Conservation (phyloP, 2,329 filamentous ascomycete genomes). For the Diaporthe ilicicola region DNA sequence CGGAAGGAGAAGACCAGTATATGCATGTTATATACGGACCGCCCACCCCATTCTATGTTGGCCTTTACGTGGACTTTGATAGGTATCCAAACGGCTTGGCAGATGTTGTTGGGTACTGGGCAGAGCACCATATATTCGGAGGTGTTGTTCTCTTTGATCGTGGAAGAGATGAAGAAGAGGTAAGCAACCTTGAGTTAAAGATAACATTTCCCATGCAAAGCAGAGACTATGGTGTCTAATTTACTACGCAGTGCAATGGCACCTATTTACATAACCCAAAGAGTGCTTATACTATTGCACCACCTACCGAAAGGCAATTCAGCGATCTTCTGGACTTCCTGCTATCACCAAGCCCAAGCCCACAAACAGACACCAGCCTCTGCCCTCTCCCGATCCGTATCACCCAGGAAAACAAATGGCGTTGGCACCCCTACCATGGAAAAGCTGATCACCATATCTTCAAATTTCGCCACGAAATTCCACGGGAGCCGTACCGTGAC, state of each 20-base stretch:
- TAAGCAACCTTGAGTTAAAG: neutral
- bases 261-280: neutral
- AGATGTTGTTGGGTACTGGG: constrained; percentile 43
- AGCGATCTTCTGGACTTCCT: constrained; percentile 7
- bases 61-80: constrained; percentile 39
- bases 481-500: neutral
- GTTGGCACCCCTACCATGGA: neutral
- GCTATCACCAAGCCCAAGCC: neutral
- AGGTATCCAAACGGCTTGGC: constrained; percentile 43
- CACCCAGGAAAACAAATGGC: constrained; percentile 17
- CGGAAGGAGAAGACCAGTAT: constrained; percentile 35
- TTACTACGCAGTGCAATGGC: constrained; percentile 9
- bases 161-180: constrained; percentile 13
- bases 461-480: constrained; percentile 10
- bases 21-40: constrained; percentile 16
- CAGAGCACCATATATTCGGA: constrained; percentile 40
- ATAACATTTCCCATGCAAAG: neutral
- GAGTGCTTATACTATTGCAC: neutral
- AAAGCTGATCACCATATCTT: constrained; percentile 1
- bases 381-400: constrained; percentile 11
- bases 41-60: constrained; percentile 42
- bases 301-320: constrained; percentile 17
- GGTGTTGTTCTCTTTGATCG: constrained; percentile 38
- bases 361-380: neutral
- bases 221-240: neutral